Evolutionary conservation across 116 monocot species (phyloP).

Genomic region (Posidonia oceanica): DNA sequence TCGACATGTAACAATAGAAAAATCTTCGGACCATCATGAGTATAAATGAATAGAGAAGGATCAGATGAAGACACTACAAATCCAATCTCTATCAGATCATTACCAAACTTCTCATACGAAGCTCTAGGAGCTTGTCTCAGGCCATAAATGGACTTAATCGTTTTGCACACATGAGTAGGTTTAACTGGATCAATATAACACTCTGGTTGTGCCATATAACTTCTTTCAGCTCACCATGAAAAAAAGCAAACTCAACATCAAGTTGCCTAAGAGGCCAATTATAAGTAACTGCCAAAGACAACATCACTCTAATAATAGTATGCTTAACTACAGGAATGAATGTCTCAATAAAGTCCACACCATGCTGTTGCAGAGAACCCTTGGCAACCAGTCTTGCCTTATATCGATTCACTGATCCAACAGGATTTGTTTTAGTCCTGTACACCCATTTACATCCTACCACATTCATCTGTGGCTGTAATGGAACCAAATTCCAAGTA

Average conservation of each 20-base stretch:
- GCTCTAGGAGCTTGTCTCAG: not conserved
- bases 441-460: not conserved
- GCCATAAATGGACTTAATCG: not conserved
- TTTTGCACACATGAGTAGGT: no score
- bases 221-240: not conserved
- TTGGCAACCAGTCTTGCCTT: not conserved
- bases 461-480: not conserved
- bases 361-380: not conserved
- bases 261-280: no score
- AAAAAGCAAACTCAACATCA: not conserved
- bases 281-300: not conserved
- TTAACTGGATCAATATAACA: no score
- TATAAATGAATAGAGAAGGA: not conserved
- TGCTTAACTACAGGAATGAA: not conserved
- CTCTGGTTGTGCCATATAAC: not conserved
- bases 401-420: not conserved
- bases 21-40: not conserved
- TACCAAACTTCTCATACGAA: not conserved
- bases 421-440: no score
- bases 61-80: not conserved
- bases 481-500: not conserved
- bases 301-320: not conserved
- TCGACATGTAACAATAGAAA: no score
- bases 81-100: not conserved
- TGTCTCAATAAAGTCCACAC: not conserved